Evolutionary conservation across 1,284 basidiomycete genomes (phyloP).

Genomic region (Cryptococcus neoformans): DNA sequence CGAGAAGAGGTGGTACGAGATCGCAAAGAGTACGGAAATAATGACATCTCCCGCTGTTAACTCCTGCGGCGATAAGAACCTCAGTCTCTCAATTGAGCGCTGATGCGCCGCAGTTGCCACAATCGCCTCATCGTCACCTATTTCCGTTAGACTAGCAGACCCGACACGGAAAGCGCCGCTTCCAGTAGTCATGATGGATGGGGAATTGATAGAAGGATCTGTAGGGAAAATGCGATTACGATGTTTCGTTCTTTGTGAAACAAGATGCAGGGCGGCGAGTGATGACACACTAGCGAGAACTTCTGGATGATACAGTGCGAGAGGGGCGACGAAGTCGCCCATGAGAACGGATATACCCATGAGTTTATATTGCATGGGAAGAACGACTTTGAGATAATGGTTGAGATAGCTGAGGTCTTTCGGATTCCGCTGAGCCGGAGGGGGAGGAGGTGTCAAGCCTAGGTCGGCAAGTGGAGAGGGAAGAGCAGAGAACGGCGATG

Average conservation of each 20-base stretch:
- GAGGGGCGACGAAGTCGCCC: slow-evolving; percentile 18
- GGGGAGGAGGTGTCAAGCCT: not conserved
- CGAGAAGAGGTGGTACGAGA: slow-evolving; percentile 27
- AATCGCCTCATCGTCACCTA: slow-evolving; percentile 15
- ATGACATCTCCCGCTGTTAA: slow-evolving; percentile 22
- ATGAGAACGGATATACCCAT: slow-evolving; percentile 12
- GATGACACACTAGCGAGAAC: slow-evolving; percentile 21
- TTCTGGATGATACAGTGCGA: slow-evolving; percentile 18
- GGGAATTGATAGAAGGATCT: not conserved
- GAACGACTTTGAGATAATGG: slow-evolving; percentile 29
- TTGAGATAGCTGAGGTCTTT: slow-evolving; percentile 20
- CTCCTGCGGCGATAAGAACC: slow-evolving; percentile 11
- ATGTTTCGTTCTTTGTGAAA: slow-evolving; percentile 12
- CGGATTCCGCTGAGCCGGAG: not conserved
- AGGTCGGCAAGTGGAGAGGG: not conserved
- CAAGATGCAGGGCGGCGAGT: slow-evolving; percentile 26
- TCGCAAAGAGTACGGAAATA: slow-evolving; percentile 21
- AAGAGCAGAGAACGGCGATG: slow-evolving; percentile 4
- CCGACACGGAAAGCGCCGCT: not conserved
- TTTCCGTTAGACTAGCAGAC: not conserved
- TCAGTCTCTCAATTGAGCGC: slow-evolving; percentile 12
- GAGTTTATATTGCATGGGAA: slow-evolving; percentile 29
- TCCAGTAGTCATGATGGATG: slow-evolving; percentile 1
- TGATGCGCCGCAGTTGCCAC: slow-evolving; percentile 12
- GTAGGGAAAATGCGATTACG: slow-evolving; percentile 1